Percentiles rank a stretch among this genome's conserved stretches.
Evolutionary conservation across 2,329 filamentous ascomycete species (phyloP).

Genomic region (Cadophora malorum): DNA sequence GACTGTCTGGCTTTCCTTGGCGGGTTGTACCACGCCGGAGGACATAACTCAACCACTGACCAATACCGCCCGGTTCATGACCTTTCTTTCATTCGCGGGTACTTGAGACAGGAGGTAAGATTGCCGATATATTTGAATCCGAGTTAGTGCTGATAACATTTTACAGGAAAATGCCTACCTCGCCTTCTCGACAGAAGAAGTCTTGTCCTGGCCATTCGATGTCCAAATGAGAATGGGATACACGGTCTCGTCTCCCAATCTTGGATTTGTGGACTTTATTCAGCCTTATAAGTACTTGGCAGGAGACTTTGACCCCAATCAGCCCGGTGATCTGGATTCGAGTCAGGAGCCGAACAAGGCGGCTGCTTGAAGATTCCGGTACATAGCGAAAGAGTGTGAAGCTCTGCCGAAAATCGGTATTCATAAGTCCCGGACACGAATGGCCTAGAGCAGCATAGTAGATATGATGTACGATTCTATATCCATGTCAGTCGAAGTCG

Average conservation of each 20-base stretch:
- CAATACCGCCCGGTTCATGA: conserved; percentile 32
- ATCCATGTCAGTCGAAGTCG: not conserved
- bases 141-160: not conserved
- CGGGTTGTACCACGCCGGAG: conserved; percentile 30
- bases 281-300: conserved; percentile 59
- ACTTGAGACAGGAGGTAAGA: conserved; percentile 28
- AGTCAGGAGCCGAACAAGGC: conserved; percentile 26
- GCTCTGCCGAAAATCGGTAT: not conserved
- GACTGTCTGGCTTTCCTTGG: conserved; percentile 29
- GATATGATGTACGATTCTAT: not conserved
- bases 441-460: not conserved
- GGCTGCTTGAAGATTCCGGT: not conserved
- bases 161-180: conserved; percentile 35
- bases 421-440: too few species aligned
- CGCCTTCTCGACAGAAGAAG: conserved; percentile 34
- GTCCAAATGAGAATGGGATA: conserved; percentile 38
- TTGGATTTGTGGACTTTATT: conserved; percentile 91
- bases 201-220: conserved; percentile 34
- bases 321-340: conserved; percentile 30
- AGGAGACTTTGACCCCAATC: conserved; percentile 30
- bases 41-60: conserved; percentile 27
- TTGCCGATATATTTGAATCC: not conserved
- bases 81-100: conserved; percentile 31
- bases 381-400: not conserved
- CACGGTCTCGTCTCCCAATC: conserved; percentile 50